A percentile compares a stretch with the other conserved stretches of the same genome.
Evolutionary conservation across 2,329 filamentous ascomycete species (phyloP).

Genomic region (Ramularia endophylla): DNA sequence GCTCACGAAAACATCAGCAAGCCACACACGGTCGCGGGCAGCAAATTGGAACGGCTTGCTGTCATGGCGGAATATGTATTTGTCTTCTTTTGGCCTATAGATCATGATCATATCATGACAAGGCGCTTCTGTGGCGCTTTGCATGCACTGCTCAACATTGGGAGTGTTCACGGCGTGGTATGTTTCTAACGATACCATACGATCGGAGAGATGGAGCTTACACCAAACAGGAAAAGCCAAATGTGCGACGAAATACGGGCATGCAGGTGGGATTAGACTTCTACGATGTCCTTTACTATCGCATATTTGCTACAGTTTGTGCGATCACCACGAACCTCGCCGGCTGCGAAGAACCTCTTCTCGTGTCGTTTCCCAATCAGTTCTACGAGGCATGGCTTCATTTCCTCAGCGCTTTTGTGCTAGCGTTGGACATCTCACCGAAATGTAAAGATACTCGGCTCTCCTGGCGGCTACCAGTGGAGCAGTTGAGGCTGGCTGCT

Average conservation of each 20-base stretch:
- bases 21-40: no score
- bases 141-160: conserved; percentile 2
- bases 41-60: background rate
- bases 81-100: conserved; percentile 11
- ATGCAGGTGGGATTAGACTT: conserved; percentile 2
- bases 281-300: conserved; percentile 1
- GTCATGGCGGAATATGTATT: conserved; percentile 6
- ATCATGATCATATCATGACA: conserved; percentile 5
- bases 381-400: conserved; percentile 12
- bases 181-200: no score
- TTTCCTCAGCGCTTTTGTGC: conserved; percentile 7
- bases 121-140: conserved; percentile 12
- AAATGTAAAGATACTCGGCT: background rate
- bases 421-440: conserved; percentile 1
- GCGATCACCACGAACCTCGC: conserved; percentile 6
- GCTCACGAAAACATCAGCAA: no score
- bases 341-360: background rate
- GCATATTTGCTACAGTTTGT: conserved; percentile 2
- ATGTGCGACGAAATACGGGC: background rate
- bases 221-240: no score
- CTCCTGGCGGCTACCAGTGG: background rate
- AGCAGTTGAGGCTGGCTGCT: conserved; percentile 1
- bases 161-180: no score
- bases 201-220: no score
- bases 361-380: conserved; percentile 2